Evolutionary conservation across 176 grass and related monocot species (phyloP).

Genomic region (Oryza meridionalis): DNA sequence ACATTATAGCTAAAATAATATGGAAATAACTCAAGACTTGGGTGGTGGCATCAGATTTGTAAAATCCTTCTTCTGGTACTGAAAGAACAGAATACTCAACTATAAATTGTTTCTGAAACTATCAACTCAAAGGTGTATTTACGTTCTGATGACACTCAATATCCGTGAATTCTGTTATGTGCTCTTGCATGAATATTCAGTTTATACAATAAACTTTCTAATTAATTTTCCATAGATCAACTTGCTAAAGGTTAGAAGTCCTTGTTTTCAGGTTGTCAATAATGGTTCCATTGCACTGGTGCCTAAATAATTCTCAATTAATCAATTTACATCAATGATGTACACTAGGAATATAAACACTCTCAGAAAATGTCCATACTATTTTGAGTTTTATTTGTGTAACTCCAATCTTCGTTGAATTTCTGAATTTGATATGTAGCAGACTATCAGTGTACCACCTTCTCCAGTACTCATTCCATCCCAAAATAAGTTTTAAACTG

Average conservation of each 20-base stretch:
- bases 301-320: background rate
- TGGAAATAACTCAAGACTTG: background rate
- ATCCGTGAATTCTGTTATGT: background rate
- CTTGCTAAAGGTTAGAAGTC: background rate
- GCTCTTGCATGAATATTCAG: conserved; percentile 14
- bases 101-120: conserved; percentile 3
- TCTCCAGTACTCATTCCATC: background rate
- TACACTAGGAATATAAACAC: background rate
- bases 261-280: background rate
- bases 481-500: no score
- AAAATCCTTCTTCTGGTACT: no score
- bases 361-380: background rate
- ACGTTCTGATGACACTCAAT: background rate
- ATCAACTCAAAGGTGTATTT: background rate
- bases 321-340: background rate
- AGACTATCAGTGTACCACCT: background rate
- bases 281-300: background rate
- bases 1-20: background rate
- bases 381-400: background rate
- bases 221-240: background rate
- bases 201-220: conserved; percentile 3
- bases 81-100: background rate
- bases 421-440: background rate
- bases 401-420: background rate
- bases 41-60: no score